Conservation (phyloP, 768 basidiomycete species). For the Suillus placidus region DNA sequence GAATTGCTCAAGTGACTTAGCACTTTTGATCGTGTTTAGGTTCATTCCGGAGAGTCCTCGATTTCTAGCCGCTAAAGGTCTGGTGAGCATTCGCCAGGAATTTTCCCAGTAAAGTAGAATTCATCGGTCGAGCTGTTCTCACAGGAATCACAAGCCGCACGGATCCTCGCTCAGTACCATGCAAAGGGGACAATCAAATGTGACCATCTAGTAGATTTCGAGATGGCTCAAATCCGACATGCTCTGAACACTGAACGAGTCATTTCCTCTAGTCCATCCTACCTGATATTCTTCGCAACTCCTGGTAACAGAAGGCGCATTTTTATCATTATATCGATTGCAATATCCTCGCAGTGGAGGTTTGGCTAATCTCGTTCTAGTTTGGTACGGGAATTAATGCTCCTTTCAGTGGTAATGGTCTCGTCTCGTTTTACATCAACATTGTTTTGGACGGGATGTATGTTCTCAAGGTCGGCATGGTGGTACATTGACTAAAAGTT, state of each 20-base stretch:
- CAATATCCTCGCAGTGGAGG: constrained; percentile 79
- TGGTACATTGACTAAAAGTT: neutral
- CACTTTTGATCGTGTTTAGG: constrained; percentile 34
- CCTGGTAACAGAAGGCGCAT: constrained; percentile 71
- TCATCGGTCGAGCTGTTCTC: neutral
- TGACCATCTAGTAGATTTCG: constrained; percentile 56
- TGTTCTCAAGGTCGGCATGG: neutral
- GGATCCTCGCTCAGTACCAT: constrained; percentile 72
- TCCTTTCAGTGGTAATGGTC: constrained; percentile 57
- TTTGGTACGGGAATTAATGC: neutral
- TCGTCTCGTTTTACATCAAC: constrained; percentile 76
- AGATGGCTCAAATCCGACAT: constrained; percentile 69
- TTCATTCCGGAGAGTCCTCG: constrained; percentile 72
- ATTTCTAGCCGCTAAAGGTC: constrained; percentile 63
- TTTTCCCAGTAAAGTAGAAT: neutral
- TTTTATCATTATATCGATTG: constrained; percentile 66
- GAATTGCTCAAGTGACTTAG: neutral
- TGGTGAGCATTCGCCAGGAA: constrained; percentile 37
- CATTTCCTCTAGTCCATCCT: constrained; percentile 50
- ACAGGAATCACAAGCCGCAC: constrained; percentile 59
- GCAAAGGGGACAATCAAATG: constrained; percentile 59
- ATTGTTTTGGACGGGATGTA: constrained; percentile 61
- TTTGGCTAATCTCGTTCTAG: constrained; percentile 25
- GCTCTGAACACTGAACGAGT: constrained; percentile 67
- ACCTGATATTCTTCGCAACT: constrained; percentile 55